Evolutionary conservation across 257 asterid species (phyloP).

Genomic region (Scutellaria minor): DNA sequence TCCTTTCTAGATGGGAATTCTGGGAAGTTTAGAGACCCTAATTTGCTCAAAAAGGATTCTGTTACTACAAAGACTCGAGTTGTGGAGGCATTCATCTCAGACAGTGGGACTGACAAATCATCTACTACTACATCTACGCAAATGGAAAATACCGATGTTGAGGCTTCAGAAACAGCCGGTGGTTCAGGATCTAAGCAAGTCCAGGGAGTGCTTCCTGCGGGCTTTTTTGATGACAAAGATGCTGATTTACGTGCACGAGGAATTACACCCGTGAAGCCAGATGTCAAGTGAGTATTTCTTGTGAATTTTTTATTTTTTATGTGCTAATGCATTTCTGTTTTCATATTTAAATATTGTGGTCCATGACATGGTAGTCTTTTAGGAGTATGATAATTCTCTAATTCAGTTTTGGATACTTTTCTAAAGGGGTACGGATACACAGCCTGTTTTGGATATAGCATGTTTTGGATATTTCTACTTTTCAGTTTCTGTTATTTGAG

Average conservation of each 20-base stretch:
- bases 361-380: constrained; percentile 8
- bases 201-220: constrained; percentile 82
- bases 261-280: constrained; percentile 83
- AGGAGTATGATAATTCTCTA: constrained; percentile 10
- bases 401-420: not conserved
- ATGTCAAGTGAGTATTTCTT: constrained; percentile 70
- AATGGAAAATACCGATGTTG: constrained; percentile 35
- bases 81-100: constrained; percentile 41
- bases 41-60: constrained; percentile 37
- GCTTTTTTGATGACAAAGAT: constrained; percentile 92
- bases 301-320: not conserved
- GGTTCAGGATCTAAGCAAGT: constrained; percentile 62
- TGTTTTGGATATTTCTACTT: too few relatives aligned
- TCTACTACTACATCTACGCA: constrained; percentile 32
- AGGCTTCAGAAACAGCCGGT: constrained; percentile 44
- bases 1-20: constrained; percentile 40
- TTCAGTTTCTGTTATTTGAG: too few relatives aligned
- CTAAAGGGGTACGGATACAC: not conserved
- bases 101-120: constrained; percentile 41
- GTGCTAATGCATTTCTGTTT: constrained; percentile 17
- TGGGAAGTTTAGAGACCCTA: constrained; percentile 37
- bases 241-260: constrained; percentile 96
- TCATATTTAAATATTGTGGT: constrained; percentile 15
- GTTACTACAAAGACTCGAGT: constrained; percentile 44
- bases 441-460: too few relatives aligned